A percentile compares a stretch with the other conserved stretches of the same genome.
Evolutionary conservation across 2,329 filamentous ascomycete species (phyloP).

Genomic region (Byssoonygena ceratinophila): DNA sequence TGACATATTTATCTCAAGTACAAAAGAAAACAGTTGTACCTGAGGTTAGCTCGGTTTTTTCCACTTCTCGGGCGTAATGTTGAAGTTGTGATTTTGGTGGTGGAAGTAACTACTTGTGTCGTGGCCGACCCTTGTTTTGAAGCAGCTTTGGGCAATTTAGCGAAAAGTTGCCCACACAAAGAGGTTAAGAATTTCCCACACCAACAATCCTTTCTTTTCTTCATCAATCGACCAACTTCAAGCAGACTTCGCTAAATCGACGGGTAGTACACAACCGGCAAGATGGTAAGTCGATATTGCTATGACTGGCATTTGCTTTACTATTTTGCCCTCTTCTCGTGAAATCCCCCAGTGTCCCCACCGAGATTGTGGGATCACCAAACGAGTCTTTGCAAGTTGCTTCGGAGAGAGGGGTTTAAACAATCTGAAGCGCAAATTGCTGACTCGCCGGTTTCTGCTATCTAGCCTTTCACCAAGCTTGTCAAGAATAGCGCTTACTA

Average conservation of each 20-base stretch:
- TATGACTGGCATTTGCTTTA: conserved; percentile 17
- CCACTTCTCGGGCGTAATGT: neutral
- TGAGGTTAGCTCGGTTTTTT: too few species aligned
- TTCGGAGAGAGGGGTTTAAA: conserved; percentile 56
- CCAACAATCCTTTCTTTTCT: conserved; percentile 20
- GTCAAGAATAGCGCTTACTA: conserved; percentile 98
- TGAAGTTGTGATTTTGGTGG: neutral
- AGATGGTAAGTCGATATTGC: conserved; percentile 35
- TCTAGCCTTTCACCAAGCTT: conserved; percentile 79
- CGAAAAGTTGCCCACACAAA: conserved; percentile 34
- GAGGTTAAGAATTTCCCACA: conserved; percentile 21
- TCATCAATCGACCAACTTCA: conserved; percentile 28
- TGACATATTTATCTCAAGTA: neutral
- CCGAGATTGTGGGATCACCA: conserved; percentile 16
- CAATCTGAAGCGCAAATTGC: conserved; percentile 99
- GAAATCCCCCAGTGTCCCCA: neutral
- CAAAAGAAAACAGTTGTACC: neutral
- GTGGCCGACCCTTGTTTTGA: conserved; percentile 31
- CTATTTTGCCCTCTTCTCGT: neutral
- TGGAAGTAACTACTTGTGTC: conserved; percentile 16
- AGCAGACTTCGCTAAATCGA: conserved; percentile 18
- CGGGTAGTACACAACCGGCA: conserved; percentile 29
- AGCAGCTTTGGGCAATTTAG: conserved; percentile 26
- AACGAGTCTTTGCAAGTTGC: conserved; percentile 91
- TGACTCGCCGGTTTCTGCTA: conserved; percentile 64